These are phyloP conservation scores for Jacaranda copaia DNA, from an alignment of 257 asterid genomes.

Conservation along the genomic window DNA sequence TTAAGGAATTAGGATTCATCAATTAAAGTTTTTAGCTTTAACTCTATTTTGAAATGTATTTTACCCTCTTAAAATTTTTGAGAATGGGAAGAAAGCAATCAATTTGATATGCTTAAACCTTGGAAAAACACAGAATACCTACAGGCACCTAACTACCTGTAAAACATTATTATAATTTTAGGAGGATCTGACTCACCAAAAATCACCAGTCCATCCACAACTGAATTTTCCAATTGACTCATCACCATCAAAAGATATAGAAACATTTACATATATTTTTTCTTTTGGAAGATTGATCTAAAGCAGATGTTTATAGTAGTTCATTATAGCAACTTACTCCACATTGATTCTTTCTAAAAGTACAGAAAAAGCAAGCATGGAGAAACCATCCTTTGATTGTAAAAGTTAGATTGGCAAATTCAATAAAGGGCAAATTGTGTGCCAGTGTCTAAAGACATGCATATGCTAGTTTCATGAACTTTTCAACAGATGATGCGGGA, in stretches of 20 bases:
- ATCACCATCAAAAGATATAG: neutral
- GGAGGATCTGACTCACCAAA: conserved; percentile 4
- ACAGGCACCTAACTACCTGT: neutral
- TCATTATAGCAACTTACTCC: conserved; percentile 4
- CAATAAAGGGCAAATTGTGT: too few species aligned
- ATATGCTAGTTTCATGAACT: neutral
- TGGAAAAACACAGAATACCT: conserved; percentile 10
- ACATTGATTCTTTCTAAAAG: neutral
- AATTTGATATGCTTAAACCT: neutral
- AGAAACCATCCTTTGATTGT: too few species aligned
- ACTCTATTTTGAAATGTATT: too few species aligned
- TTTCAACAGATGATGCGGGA: neutral
- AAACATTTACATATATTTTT: neutral
- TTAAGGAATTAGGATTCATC: neutral
- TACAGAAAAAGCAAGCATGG: neutral
- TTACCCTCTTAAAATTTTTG: neutral
- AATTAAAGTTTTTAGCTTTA: neutral
- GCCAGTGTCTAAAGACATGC: neutral
- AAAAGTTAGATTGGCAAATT: too few species aligned
- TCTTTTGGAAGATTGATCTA: neutral
- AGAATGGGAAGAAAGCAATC: neutral
- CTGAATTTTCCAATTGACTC: neutral
- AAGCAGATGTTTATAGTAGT: neutral
- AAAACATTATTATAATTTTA: neutral
- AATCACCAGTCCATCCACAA: conserved; percentile 11